Base-by-base conservation (phyloP, 306 rosid species). In the Prosopis cineraria region DNA sequence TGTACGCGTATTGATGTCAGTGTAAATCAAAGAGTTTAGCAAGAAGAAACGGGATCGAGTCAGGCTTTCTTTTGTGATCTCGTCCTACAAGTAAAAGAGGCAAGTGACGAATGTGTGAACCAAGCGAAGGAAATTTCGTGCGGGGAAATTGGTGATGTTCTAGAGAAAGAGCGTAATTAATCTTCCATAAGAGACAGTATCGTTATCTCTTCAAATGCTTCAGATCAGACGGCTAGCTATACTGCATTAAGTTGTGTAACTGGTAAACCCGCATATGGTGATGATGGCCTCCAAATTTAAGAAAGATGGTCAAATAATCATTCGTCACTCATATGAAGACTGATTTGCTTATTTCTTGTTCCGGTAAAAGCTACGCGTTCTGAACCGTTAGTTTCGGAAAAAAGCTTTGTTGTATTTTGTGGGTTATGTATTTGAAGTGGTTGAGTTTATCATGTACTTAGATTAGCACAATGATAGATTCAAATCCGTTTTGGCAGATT, bases 111-210 rank as follows among this genome's bases (percentile, higher is more conserved):
- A 39, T 39, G 43, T 39, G 43, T 39, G 43, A n/a, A n/a, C n/a
- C n/a, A n/a, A n/a, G n/a, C n/a, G 36, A 33, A 33, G 39, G 72
- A 74, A 43, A 79, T 74, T 74, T 74, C 58, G 71, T 79, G 78
- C 50, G 71, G 47, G 69, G 0, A 73, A 52, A 73, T 45, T 14
- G 53, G 13, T 44, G 67, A 10, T 56, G 24, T 39, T 39, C 1
- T 39, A 1, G 43, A 39, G 1, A 39, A 3, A n/a, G n/a, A n/a
- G n/a, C n/a, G 43, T 1, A 12, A 1, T 6, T 39, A 39, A 39
- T 78, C 9, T 20, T 68, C 73, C 68, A 68, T 47, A 58, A 68
- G 33, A 73, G 69, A 77, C 48, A 70, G 48, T 70, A 7, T 39
- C 40, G 50, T 50, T 44, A n/a, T 52, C 65, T 33, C 41, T 33